These are phyloP conservation scores for Pugionium cornutum DNA, from an alignment of 345 rosid species.

Conservation along the genomic window DNA sequence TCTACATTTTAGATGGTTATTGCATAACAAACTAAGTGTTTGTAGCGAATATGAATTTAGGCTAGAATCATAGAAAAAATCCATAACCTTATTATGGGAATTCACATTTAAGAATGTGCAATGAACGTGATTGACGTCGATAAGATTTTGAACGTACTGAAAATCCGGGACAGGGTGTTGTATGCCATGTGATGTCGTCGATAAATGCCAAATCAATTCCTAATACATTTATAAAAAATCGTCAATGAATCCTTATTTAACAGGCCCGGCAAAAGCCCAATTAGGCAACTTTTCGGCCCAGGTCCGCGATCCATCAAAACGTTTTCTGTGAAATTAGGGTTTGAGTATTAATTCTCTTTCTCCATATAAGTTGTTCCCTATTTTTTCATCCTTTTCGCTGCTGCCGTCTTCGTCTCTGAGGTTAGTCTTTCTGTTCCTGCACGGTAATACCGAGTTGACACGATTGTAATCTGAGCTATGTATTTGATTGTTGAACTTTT, in stretches of 20 bases:
- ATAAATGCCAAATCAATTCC: too few species aligned
- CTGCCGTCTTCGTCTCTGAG: slow-evolving; percentile 40
- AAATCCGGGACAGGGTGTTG: too few species aligned
- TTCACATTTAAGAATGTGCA: too few species aligned
- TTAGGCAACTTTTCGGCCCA: background rate
- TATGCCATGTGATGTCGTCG: too few species aligned
- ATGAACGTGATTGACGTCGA: too few species aligned
- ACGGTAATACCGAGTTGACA: background rate
- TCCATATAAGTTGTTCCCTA: background rate
- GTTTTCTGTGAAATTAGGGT: too few species aligned
- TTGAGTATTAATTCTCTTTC: background rate
- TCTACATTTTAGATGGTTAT: background rate
- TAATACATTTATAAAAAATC: too few species aligned
- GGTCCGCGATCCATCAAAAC: background rate
- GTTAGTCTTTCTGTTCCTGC: slow-evolving; percentile 20
- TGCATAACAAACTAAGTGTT: background rate
- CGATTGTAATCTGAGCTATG: background rate
- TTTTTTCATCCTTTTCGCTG: slow-evolving; percentile 25
- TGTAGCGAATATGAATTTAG: background rate
- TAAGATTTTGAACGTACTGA: too few species aligned
- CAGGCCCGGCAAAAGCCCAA: background rate
- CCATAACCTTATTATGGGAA: too few species aligned
- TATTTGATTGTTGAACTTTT: background rate
- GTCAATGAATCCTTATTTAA: too few species aligned
- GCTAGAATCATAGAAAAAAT: background rate